phyloP scores from a whole-genome alignment of 306 rosid species.

The Phaseolus lunatus region DNA sequence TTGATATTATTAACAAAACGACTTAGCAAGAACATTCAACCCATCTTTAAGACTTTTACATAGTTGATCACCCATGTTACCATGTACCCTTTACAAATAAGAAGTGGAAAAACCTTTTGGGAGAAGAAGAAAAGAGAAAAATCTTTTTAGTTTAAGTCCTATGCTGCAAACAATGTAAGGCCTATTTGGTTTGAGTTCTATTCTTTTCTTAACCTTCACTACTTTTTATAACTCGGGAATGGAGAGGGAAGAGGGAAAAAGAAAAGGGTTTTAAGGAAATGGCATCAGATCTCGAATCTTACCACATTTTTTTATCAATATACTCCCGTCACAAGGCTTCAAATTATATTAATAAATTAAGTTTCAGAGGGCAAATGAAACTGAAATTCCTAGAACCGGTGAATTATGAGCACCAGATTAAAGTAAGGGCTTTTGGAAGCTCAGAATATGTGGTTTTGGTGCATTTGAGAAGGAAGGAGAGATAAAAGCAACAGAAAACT shows the following conservation, averaged over 20 bases:
- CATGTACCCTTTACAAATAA: neutral
- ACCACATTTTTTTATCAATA: conserved; percentile 3
- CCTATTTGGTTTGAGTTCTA: neutral
- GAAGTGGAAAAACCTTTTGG: neutral
- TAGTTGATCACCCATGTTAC: neutral
- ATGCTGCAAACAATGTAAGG: neutral
- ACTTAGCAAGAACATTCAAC: neutral
- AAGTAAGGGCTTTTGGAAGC: neutral
- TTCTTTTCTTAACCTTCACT: conserved; percentile 1
- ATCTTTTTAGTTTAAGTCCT: neutral
- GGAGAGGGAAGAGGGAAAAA: neutral
- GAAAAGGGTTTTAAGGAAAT: neutral
- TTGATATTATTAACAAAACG: neutral
- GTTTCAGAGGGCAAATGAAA: conserved; percentile 9
- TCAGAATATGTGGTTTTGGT: neutral
- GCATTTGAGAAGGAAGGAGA: neutral
- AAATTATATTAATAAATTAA: neutral
- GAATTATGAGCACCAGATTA: neutral
- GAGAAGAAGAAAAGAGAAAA: conserved; percentile 5
- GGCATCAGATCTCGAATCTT: neutral
- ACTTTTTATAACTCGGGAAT: neutral
- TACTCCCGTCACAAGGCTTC: neutral
- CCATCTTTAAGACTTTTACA: neutral
- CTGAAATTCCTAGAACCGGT: neutral
- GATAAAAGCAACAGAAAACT: neutral